Evolutionary conservation across 2,329 filamentous ascomycete species (phyloP).

Genomic region (Arthrobotrys megalospora): DNA sequence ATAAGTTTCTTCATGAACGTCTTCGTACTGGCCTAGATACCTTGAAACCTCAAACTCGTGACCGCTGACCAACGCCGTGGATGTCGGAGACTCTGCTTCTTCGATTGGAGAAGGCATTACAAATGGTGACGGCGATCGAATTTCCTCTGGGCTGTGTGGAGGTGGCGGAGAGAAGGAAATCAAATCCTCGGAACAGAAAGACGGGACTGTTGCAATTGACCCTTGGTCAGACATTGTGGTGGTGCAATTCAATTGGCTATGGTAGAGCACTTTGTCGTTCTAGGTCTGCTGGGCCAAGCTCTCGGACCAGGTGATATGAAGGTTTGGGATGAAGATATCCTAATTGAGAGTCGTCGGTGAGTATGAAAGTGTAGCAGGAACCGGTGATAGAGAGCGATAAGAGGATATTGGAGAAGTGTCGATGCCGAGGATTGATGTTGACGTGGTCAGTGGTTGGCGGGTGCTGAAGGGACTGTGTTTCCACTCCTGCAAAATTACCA

Average conservation of each 20-base stretch:
- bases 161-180: constrained; percentile 7
- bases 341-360: background rate
- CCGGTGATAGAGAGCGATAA: background rate
- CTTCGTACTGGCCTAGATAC: constrained; percentile 13
- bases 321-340: background rate
- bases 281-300: background rate
- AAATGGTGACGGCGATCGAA: constrained; percentile 23
- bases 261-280: background rate
- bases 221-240: background rate
- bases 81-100: background rate
- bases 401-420: background rate
- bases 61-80: background rate
- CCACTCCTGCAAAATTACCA: background rate
- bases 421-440: constrained; percentile 22
- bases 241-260: background rate
- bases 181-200: background rate
- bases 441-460: background rate
- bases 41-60: background rate
- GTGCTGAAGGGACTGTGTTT: constrained; percentile 14
- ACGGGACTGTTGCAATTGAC: background rate
- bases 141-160: background rate
- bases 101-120: constrained; percentile 18
- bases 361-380: background rate
- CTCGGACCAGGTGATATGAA: background rate
- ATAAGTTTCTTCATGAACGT: background rate